Base-by-base conservation (phyloP, 176 grass and related monocot species). In the Lolium multiflorum region DNA sequence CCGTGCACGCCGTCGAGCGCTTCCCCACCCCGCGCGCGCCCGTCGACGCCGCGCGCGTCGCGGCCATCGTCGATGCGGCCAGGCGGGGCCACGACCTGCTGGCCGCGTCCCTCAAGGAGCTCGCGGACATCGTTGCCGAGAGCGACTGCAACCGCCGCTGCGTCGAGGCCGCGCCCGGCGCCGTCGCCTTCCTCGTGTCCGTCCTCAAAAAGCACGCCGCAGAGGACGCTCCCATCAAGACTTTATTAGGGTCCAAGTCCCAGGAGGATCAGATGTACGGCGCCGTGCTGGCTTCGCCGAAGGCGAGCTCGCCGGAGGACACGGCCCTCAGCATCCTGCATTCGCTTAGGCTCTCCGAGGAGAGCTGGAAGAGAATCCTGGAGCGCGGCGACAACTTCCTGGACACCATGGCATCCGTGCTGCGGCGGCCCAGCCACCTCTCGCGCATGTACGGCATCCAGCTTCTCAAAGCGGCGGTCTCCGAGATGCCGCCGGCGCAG, bases 11-110 rank as follows among this genome's bases (percentile, higher is more conserved):
- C 15, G 86, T 94, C 87, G 94, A 98, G 84, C 76, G 90, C 0
- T 88, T 94, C 84, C 94, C 97, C 7, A 94, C 94, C 48, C 93
- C 87, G 4, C 92, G 91, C 63, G 79, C 87, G 13, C 91, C 90
- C 3, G 83, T 92, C 71, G 91, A 87, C 71, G 74, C 79, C 37
- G 85, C 86, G 9, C 90, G 85, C 31, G 69, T 97, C 11, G 69
- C 80, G 5, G 78, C 71, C 1, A 54, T 97, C 62, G 59, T 99
- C 1, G 80, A 81, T 16, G 65, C 71, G 13, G 94, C 88, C 9
- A 38, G 58, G 68, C 59, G 73, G 7, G 41, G 49, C 2, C 65
- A 78, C 11, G 64, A 82, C 50, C 48, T 55, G 18, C 25, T 87
- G 17, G 5, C 59, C 4, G 82, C 66, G 11, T 64, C 92, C 14